A percentile compares a stretch with the other conserved stretches of the same genome.
These are phyloP conservation scores for Fusarium keratoplasticum DNA, from an alignment of 2,329 filamentous ascomycete species.

Conservation along the genomic window DNA sequence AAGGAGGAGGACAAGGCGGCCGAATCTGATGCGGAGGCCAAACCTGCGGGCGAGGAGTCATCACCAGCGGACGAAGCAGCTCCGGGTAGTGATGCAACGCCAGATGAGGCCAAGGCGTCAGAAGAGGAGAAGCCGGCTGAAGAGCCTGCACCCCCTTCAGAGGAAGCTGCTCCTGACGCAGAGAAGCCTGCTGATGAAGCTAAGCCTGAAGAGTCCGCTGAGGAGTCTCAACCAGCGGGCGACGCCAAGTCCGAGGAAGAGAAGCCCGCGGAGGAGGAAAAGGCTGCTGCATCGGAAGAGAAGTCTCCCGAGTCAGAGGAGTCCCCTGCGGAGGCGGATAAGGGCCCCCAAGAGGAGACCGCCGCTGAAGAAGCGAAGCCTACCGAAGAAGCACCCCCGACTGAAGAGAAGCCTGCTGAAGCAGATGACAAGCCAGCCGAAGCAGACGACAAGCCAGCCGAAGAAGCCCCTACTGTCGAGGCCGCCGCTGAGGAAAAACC, in stretches of 20 bases:
- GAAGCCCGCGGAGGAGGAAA: background rate
- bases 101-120: background rate
- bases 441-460: slow-evolving; percentile 4
- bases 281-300: background rate
- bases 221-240: background rate
- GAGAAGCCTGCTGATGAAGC: slow-evolving; percentile 6
- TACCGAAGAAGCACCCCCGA: background rate
- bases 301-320: background rate
- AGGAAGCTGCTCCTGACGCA: slow-evolving; percentile 1
- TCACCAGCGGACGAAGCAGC: background rate
- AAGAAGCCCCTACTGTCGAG: slow-evolving; percentile 25
- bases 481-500: background rate
- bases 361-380: background rate
- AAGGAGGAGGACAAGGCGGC: slow-evolving; percentile 9
- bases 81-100: background rate
- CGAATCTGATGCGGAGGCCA: slow-evolving; percentile 11
- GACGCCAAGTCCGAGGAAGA: slow-evolving; percentile 6
- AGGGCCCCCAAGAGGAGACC: background rate
- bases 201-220: background rate
- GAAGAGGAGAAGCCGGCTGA: slow-evolving; percentile 4
- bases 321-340: slow-evolving; percentile 3
- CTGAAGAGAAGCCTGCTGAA: slow-evolving; percentile 11
- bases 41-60: background rate
- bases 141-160: background rate
- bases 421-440: slow-evolving; percentile 10